Base-by-base conservation (phyloP, 768 basidiomycete genomes). In the Boletus reticulatus region DNA sequence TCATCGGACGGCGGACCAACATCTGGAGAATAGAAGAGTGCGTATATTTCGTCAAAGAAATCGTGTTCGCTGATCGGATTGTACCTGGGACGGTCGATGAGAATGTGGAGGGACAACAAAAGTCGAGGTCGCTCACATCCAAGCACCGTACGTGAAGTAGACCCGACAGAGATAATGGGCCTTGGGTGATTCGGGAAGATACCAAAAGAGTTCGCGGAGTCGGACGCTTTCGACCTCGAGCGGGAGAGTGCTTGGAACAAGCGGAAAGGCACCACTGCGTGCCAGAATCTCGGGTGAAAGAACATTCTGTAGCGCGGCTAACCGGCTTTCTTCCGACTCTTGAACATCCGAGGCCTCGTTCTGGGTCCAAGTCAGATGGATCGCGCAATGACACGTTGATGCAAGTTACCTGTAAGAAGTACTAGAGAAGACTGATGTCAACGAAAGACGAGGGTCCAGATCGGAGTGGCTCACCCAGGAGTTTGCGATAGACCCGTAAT, bases 401-500 rank as follows among this genome's bases (percentile, higher is more conserved):
- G 11, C 11, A 24, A 36, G 42, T 65, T 66, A 86, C 89, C 79
- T 89, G 85, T 39, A 89, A 75, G 70, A 89, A 91, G 61, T 88
- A 84, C 89, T 91, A 56, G 52, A 51, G 52, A 50, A 10, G 29
- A 53, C 50, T 57, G 22, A 19, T 12, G 54, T 56, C 24, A 57
- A 19, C 56, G 50, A 55, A 55, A 41, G 36, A 54, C 20, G 3
- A 13, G 6, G 4, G 43, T 32, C 32, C 14, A n/a, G 46, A 39
- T 14, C 46, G 20, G 7, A 8, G 47, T 0, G 31, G 12, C 62
- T 57, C 64, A 89, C 89, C 83, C 83, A 89, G 13, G 89, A 90
- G 59, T 84, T 89, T 20, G 89, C 89, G 22, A 79, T 87, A 32
- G 85, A 84, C 12, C 89, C 88, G 60, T 80, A 89, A 64, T 88